Evolutionary conservation across 2,329 filamentous ascomycete genomes (phyloP), one percentile per base, ranked within the genome.

Genomic region (Akanthomyces muscarius): DNA sequence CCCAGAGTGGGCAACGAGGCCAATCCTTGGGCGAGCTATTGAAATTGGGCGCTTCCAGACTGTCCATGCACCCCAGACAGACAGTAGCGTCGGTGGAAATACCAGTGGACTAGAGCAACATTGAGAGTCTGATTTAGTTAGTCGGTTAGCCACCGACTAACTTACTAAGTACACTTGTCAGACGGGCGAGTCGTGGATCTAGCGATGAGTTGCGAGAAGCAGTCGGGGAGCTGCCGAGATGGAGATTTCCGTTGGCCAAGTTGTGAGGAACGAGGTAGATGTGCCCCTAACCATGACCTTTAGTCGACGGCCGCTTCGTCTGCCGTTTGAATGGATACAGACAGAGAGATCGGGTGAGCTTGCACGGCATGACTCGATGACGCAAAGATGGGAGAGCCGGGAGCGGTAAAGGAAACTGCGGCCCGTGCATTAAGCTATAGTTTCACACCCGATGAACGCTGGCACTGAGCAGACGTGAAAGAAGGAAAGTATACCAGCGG

Each of bases 11-110:
- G 33, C 33, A 11, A 36, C 16, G 47, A 50, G 25, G 28, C 50
- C 23, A 21, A 11, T n/a, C 44, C 55, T 41, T 16, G 14, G 10
- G 45, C 44, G 56, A 42, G 56, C 56, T 59, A 50, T 59, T 50
- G 45, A 41, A 58, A 41, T 41, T 59, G 5, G 56, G 44, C 44
- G 30, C 44, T n/a, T 59, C 45, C 48, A 59, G 44, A 41, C 44
- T 58, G 28, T 7, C n/a, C 45, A 38, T 23, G 38, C 21, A 38
- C 55, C 28, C 41, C n/a, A 36, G 54, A 45, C 42, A n/a, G 38
- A 30, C 21, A 7, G 23, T 18, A 5, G 11, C 30, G 52, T 3
- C 28, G 28, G 28, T 4, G 28, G 28, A 30, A 30, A 30, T 30
- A 30, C 28, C 28, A 30, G 28, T 42, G 5, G 25, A 42, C 10